Conservation (phyloP, 345 rosid genomes). For the Theobroma cacao region DNA sequence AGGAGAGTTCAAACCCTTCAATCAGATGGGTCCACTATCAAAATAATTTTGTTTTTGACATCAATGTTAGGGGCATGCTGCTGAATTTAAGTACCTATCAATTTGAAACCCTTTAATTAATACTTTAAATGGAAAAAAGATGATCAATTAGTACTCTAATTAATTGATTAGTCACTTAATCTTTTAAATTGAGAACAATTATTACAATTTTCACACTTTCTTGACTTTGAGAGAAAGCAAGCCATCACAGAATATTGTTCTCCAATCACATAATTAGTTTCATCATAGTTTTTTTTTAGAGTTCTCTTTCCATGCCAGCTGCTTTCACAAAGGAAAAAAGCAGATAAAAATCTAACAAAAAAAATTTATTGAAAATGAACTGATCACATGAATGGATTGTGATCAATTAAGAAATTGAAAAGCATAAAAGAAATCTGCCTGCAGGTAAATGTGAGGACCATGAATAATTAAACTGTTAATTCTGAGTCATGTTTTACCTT, state of each 20-base stretch:
- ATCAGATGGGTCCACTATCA: slow-evolving; percentile 22
- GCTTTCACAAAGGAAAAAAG: neutral
- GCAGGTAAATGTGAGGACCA: neutral
- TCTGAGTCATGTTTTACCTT: neutral
- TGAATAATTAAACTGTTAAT: neutral
- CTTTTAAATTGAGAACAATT: slow-evolving; percentile 10
- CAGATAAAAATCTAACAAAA: neutral
- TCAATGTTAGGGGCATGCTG: slow-evolving; percentile 6
- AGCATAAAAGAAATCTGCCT: too few species aligned
- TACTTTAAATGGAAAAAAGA: neutral
- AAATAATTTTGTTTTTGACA: slow-evolving; percentile 21
- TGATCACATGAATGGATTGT: neutral
- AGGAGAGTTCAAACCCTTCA: neutral
- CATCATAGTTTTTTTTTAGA: neutral
- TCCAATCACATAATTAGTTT: slow-evolving; percentile 18
- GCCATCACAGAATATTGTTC: slow-evolving; percentile 21
- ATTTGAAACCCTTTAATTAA: neutral
- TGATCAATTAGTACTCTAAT: neutral
- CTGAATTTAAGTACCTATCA: slow-evolving; percentile 1
- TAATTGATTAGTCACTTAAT: neutral
- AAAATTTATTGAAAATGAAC: neutral
- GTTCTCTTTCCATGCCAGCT: slow-evolving; percentile 14
- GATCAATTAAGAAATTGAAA: too few species aligned
- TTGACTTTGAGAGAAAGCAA: slow-evolving; percentile 36
- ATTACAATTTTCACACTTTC: neutral